phyloP scores from a whole-genome alignment of 192 early-diverging fungal species.

The Radiomyces spectabilis region DNA sequence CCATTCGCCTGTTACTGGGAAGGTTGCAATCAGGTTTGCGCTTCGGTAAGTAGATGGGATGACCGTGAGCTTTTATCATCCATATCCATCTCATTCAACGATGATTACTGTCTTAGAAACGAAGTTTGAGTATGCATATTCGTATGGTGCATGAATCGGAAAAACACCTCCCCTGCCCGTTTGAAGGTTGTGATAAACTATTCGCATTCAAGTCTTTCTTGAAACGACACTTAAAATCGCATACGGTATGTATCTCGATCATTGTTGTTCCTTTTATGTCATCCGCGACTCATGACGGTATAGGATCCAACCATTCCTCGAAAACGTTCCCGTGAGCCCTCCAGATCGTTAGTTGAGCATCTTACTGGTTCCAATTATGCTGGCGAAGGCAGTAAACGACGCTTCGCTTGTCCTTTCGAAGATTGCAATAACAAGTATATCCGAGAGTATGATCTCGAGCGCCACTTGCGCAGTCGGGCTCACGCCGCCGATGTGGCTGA shows the following conservation, averaged over 20 bases:
- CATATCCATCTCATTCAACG: too few relatives aligned
- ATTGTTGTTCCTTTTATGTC: too few relatives aligned
- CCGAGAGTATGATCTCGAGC: constrained; percentile 5
- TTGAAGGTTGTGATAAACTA: constrained; percentile 15
- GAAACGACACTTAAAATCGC: neutral
- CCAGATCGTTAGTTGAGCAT: too few relatives aligned
- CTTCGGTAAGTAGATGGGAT: neutral
- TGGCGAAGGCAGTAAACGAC: neutral
- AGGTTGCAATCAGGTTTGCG: constrained; percentile 26
- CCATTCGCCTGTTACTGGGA: constrained; percentile 24
- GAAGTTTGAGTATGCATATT: neutral
- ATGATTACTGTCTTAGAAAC: too few relatives aligned
- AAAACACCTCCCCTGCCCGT: constrained; percentile 15
- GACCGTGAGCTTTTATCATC: neutral
- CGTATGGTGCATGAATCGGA: neutral
- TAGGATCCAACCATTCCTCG: too few relatives aligned
- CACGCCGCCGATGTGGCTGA: constrained; percentile 44
- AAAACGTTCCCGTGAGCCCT: too few relatives aligned
- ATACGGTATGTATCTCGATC: too few relatives aligned
- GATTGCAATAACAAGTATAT: constrained; percentile 5
- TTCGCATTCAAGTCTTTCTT: constrained; percentile 23
- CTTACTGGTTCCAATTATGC: constrained; percentile 6
- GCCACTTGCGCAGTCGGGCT: constrained; percentile 8
- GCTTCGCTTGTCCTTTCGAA: constrained; percentile 9
- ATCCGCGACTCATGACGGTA: too few relatives aligned